phyloP scores from a whole-genome alignment of 768 basidiomycete genomes.

The Tulasnella sp. region DNA sequence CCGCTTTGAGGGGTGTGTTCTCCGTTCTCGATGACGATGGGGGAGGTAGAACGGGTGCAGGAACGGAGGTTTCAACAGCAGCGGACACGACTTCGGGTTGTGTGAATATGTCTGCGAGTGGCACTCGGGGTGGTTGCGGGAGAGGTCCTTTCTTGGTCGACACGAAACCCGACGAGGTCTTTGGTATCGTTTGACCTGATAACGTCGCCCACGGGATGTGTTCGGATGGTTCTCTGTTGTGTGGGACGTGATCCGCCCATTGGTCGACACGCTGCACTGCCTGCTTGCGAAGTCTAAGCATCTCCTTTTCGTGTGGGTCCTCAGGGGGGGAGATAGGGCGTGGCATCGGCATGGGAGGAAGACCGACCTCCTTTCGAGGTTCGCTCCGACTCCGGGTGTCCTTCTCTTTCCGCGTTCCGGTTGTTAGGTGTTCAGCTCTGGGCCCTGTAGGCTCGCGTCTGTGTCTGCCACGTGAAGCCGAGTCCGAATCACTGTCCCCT shows the following conservation, averaged over 20 bases:
- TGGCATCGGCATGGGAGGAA: conserved; percentile 15
- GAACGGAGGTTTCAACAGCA: neutral
- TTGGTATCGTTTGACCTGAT: conserved; percentile 8
- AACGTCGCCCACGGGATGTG: conserved; percentile 9
- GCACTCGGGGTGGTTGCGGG: neutral
- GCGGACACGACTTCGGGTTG: neutral
- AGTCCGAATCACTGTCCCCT: conserved; percentile 1
- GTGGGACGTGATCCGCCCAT: neutral
- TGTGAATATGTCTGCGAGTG: neutral
- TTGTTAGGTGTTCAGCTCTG: neutral
- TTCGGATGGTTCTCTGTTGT: neutral
- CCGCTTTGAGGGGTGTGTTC: conserved; percentile 6
- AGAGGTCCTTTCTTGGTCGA: conserved; percentile 4
- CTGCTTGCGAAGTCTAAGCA: neutral
- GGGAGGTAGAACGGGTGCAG: neutral
- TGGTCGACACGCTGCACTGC: conserved; percentile 1
- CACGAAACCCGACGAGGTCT: conserved; percentile 6
- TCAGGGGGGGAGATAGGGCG: neutral
- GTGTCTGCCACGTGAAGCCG: neutral
- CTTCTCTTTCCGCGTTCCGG: neutral
- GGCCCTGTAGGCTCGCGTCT: conserved; percentile 5
- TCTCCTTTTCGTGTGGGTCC: conserved; percentile 3
- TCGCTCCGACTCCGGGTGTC: neutral
- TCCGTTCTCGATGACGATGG: neutral
- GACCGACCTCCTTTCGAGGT: conserved; percentile 4